Percentiles rank a stretch among this genome's conserved stretches.
Evolutionary conservation across 2,329 filamentous ascomycete genomes (phyloP).

Genomic region (Beauveria medogensis): DNA sequence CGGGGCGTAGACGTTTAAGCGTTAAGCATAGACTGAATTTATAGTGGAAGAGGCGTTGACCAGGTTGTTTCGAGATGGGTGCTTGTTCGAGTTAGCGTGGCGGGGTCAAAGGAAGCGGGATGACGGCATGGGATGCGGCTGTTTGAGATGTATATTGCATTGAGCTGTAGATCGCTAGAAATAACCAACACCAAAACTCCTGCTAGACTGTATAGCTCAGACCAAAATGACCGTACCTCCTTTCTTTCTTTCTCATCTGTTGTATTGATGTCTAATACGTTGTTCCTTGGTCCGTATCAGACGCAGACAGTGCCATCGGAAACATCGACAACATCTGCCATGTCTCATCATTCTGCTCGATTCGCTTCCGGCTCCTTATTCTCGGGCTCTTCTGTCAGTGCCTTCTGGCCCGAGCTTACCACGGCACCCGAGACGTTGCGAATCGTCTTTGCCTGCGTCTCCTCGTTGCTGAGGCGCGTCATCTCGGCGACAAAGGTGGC

Average conservation of each 20-base stretch:
- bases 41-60: not conserved
- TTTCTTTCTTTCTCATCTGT: not conserved
- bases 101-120: no score
- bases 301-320: not conserved
- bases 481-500: slow-evolving; percentile 86
- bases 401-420: slow-evolving; percentile 16
- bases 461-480: slow-evolving; percentile 39
- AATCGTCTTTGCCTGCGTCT: slow-evolving; percentile 30
- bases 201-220: not conserved
- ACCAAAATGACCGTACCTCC: not conserved
- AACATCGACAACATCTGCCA: not conserved
- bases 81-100: not conserved
- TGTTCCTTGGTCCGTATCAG: not conserved
- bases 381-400: not conserved
- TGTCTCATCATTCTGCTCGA: not conserved
- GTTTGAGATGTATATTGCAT: not conserved
- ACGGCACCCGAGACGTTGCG: slow-evolving; percentile 34
- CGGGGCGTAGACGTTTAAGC: not conserved
- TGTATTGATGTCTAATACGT: not conserved
- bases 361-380: not conserved
- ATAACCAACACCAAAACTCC: slow-evolving; percentile 7
- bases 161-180: slow-evolving; percentile 5
- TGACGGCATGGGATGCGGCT: no score
- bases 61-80: not conserved
- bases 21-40: not conserved